These are phyloP conservation scores for Fusarium sp. DNA, from an alignment of 2,329 filamentous ascomycete genomes.

Conservation along the genomic window DNA sequence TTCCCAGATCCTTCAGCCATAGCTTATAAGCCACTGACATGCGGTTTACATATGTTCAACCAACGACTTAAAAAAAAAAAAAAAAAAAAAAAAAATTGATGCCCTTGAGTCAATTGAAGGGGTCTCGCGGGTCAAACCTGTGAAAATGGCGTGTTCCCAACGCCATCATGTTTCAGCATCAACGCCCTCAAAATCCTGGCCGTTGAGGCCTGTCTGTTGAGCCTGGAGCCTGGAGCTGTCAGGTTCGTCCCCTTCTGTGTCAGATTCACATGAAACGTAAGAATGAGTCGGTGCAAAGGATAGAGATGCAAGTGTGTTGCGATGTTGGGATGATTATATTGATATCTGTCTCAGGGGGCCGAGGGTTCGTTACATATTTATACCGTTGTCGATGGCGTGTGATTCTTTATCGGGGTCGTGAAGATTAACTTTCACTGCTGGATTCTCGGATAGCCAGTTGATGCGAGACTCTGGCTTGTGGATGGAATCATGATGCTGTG, in stretches of 20 bases:
- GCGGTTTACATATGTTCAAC: constrained; percentile 2
- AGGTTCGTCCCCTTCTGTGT: not conserved
- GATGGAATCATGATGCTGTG: not conserved
- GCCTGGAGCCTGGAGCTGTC: constrained; percentile 14
- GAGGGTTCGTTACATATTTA: constrained; percentile 16
- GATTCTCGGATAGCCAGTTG: not conserved
- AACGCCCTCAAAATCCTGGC: constrained; percentile 31
- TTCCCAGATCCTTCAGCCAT: constrained; percentile 1
- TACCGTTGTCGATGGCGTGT: not conserved
- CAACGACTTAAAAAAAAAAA: not conserved
- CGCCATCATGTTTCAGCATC: constrained; percentile 38
- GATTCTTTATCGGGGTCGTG: constrained; percentile 1
- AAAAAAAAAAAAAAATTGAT: not conserved
- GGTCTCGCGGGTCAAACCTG: constrained; percentile 22
- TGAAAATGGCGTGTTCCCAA: constrained; percentile 28
- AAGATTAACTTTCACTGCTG: not conserved
- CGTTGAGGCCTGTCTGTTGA: constrained; percentile 24
- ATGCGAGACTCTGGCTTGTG: not conserved
- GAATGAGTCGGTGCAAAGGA: constrained; percentile 9
- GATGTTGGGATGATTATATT: constrained; percentile 14
- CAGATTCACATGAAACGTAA: constrained; percentile 21
- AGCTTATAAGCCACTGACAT: not conserved
- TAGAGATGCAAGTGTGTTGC: constrained; percentile 10
- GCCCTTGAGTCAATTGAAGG: not conserved
- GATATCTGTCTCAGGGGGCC: constrained; percentile 8